Base-by-base conservation (phyloP, 495 filamentous ascomycete species). In the Amniculicola lignicola region DNA sequence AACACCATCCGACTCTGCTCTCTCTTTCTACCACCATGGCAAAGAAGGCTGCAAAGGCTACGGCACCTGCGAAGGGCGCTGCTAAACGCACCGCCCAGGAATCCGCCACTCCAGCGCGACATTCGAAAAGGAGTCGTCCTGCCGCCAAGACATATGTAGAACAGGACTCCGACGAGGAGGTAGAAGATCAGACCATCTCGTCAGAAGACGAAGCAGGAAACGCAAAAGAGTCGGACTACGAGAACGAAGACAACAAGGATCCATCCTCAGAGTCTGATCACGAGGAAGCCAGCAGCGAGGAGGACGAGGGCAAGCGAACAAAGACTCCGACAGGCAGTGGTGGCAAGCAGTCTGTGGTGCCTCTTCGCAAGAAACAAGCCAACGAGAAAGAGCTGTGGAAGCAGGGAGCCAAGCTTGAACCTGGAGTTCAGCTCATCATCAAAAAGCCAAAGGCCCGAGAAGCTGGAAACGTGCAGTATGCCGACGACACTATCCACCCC, bases 371-470 rank as follows among this genome's bases (percentile, higher is more conserved):
- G 51, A 44, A 61, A 50, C 39, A 59, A 59, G 41, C 63, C 43
- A 74, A 75, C 62, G 71, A 72, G 14, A 71, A 79, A 62, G 79
- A 84, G 51, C 64, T 82, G 6, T 83, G 80, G 81, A 71, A 76
- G 56, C 72, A 75, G 57, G 82, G 81, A 3, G 77, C 81, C 35
- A 81, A 74, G 39, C 65, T 83, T n/a, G 78, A 72, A 7, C 82
- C 82, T 10, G 83, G 82, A 2, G 80, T 79, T 54, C 77, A 83
- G 57, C 72, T 86, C 28, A 50, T 89, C 63, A 85, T 89, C 59
- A 78, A 83, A 39, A 79, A 85, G 39, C 84, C 82, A 21, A 83
- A 88, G 69, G 75, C 88, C 5, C 77, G 88, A 52, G 82, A 82
- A 35, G 76, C 79, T 10, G 85, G 82, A 5, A 77, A 80, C 10